phyloP scores from a whole-genome alignment of 129 eudicot species.

The Gnaphalium uliginosum region DNA sequence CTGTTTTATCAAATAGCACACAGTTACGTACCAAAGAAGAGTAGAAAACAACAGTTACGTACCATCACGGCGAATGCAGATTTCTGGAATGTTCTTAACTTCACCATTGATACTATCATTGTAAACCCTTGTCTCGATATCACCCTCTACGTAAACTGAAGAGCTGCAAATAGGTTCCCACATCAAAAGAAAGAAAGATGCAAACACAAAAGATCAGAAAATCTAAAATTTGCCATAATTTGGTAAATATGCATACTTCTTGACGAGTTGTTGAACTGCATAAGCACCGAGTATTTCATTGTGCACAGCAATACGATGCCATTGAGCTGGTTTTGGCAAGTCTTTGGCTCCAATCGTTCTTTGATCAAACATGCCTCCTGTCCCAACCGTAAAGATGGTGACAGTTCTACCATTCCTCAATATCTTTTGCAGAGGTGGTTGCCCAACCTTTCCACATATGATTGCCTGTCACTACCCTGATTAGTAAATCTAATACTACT shows the following conservation, averaged over 20 bases:
- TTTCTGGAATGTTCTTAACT: conserved; percentile 77
- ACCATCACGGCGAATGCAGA: conserved; percentile 97
- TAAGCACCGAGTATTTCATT: conserved; percentile 76
- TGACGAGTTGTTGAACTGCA: conserved; percentile 80
- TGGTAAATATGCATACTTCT: conserved; percentile 50
- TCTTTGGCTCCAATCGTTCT: conserved; percentile 52
- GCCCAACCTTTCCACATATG: conserved; percentile 90
- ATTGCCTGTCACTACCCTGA: conserved; percentile 57
- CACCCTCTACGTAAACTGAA: conserved; percentile 95
- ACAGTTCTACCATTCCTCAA: conserved; percentile 85
- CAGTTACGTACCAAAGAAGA: too few relatives aligned
- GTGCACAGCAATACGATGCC: conserved; percentile 98
- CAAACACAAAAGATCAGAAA: conserved; percentile 23
- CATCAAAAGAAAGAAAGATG: conserved; percentile 15
- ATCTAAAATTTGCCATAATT: neutral
- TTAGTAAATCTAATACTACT: neutral
- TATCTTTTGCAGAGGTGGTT: conserved; percentile 92
- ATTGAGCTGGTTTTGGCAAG: conserved; percentile 86
- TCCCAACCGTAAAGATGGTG: conserved; percentile 84
- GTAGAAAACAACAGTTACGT: conserved; percentile 19
- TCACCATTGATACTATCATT: conserved; percentile 82
- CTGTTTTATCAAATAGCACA: too few relatives aligned
- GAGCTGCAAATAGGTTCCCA: conserved; percentile 60
- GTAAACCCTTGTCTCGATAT: conserved; percentile 89
- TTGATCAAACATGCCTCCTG: conserved; percentile 98